Evolutionary conservation across 257 asterid genomes (phyloP).

Genomic region (Paraleonurus japonicus): DNA sequence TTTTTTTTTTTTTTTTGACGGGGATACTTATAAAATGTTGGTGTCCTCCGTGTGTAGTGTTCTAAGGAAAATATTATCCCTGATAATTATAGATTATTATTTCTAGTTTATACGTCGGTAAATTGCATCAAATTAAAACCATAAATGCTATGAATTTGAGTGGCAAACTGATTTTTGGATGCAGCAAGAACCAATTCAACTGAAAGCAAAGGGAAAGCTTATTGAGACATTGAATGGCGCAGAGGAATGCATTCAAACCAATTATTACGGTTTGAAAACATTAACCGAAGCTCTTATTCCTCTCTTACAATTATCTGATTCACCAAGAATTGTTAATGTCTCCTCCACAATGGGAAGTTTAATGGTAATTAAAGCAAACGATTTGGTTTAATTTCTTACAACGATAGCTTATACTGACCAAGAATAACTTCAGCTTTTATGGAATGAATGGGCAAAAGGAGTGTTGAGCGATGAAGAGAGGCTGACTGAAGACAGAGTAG

Average conservation of each 20-base stretch:
- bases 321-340: slow-evolving; percentile 47
- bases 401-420: not conserved
- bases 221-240: not conserved
- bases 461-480: slow-evolving; percentile 31
- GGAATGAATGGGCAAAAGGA: slow-evolving; percentile 41
- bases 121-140: too few species aligned
- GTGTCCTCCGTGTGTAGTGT: too few species aligned
- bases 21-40: too few species aligned
- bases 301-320: slow-evolving; percentile 39
- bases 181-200: slow-evolving; percentile 22
- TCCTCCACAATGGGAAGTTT: slow-evolving; percentile 39
- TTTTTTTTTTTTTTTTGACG: too few species aligned
- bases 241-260: slow-evolving; percentile 16
- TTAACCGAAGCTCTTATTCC: slow-evolving; percentile 34
- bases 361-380: slow-evolving; percentile 24
- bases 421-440: slow-evolving; percentile 26
- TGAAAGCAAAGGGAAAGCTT: slow-evolving; percentile 13
- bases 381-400: not conserved
- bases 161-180: not conserved
- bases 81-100: too few species aligned
- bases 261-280: slow-evolving; percentile 40
- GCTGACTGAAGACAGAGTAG: slow-evolving; percentile 39
- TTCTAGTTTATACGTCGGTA: too few species aligned
- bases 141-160: too few species aligned
- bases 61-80: too few species aligned